Base-by-base conservation (phyloP, 192 early-diverging fungal genomes). In the Coemansia sp. region DNA sequence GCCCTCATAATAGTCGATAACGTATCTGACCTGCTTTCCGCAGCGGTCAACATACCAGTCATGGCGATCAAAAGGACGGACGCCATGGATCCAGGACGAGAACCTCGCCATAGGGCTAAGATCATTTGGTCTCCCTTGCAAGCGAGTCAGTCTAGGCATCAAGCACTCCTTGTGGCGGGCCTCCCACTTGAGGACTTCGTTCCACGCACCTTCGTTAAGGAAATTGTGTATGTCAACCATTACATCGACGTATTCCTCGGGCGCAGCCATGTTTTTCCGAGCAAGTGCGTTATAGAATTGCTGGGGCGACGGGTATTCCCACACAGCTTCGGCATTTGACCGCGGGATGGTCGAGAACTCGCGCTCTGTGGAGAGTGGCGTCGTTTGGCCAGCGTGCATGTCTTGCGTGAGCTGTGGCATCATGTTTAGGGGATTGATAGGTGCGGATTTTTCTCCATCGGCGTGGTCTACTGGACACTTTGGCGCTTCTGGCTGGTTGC, bases 161-260 rank as follows among this genome's bases (percentile, higher is more conserved):
- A 61, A 56, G 75, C 90, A 91, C 61, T 86, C 48, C 39, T 62
- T 53, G 32, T 78, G 80, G 19, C 77, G 56, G 5, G 60, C 48
- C 71, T 99, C 97, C 97, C 97, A 99, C 75, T 93, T 92, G 55
- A 94, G 76, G 38, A 99, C 92, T 78, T 99, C 94, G 41, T 89
- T 81, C 96, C 96, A 98, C 39, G 93, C 92, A 61, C 89, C 91
- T 71, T 99, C 97, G 74, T 99, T 99, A 70, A 99, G 85, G 67
- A 94, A 95, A 72, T 99, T 99, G 80, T 99, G 97, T 74, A 99
- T 99, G 69, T 95, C 91, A 0, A 99, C 97, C 92, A 99, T 97
- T 1, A 89, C 89, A 55, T 92, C 91, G 42, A 95, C 86, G 40
- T 90, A 87, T 45, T 89, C 87, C 64, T 92, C 93, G 8, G 94